phyloP scores from a whole-genome alignment of 768 basidiomycete genomes.

The Lactarius evosmus region DNA sequence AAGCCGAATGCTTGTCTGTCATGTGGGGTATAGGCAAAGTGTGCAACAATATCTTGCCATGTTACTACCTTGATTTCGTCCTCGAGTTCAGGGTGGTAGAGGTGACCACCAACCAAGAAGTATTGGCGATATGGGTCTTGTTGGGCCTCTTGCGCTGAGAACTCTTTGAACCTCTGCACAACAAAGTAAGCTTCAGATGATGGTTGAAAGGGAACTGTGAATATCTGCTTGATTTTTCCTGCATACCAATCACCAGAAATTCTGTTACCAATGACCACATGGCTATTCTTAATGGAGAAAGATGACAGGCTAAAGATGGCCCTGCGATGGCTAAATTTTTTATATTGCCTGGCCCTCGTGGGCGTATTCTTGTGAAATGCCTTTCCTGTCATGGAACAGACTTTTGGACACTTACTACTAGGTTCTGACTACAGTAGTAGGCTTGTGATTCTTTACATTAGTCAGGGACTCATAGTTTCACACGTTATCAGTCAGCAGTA shows the following conservation, averaged over 20 bases:
- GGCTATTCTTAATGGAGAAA: not conserved
- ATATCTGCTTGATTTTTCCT: slow-evolving; percentile 2
- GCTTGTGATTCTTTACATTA: no score
- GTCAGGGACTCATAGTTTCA: no score
- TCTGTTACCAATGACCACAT: not conserved
- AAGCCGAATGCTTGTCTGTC: no score
- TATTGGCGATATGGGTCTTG: not conserved
- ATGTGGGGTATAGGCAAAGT: slow-evolving; percentile 1
- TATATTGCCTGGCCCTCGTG: no score
- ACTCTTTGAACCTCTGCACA: not conserved
- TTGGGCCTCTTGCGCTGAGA: no score
- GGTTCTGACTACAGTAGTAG: no score
- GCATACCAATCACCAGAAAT: slow-evolving; percentile 1
- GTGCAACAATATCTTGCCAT: not conserved
- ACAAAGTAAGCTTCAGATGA: not conserved
- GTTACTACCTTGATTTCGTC: not conserved
- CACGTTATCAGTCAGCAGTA: no score
- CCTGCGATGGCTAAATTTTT: no score
- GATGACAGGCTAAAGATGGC: no score
- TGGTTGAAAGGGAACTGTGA: not conserved
- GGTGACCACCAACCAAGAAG: not conserved
- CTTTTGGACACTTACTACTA: no score
- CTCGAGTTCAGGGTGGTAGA: not conserved
- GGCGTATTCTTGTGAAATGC: no score
- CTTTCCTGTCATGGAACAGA: no score